These are phyloP conservation scores for Ganoderma leucocontextum DNA, from an alignment of 1,284 basidiomycete genomes.

Conservation along the genomic window DNA sequence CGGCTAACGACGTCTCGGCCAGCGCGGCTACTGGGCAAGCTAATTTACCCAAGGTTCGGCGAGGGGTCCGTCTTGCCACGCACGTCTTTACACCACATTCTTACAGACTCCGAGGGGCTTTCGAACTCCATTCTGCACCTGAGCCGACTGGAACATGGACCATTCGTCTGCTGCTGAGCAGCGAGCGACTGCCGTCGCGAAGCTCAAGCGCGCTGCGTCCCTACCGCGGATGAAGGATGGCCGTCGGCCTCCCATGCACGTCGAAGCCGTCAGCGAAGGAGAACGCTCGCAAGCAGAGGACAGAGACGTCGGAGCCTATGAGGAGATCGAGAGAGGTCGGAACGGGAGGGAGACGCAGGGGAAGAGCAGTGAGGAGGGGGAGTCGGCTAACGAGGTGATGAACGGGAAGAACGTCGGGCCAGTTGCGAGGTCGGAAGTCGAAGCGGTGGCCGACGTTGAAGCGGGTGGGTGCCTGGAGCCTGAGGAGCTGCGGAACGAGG, in stretches of 20 bases:
- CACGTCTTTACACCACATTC: constrained; percentile 31
- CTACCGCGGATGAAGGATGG: constrained; percentile 90
- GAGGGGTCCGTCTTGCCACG: constrained; percentile 33
- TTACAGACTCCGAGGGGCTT: constrained; percentile 42
- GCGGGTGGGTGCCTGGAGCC: constrained; percentile 17
- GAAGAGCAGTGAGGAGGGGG: constrained; percentile 35
- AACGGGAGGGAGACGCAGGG: constrained; percentile 29
- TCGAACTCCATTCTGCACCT: constrained; percentile 34
- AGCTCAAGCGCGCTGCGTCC: constrained; percentile 89
- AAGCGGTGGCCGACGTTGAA: constrained; percentile 17
- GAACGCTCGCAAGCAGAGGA: constrained; percentile 59
- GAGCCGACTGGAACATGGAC: constrained; percentile 48
- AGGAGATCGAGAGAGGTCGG: constrained; percentile 35
- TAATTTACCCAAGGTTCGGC: constrained; percentile 31
- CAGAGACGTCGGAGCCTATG: constrained; percentile 36
- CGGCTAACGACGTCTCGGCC: too few relatives aligned
- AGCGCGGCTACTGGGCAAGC: constrained; percentile 25
- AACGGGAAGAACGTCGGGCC: constrained; percentile 14
- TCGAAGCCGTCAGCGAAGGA: constrained; percentile 79
- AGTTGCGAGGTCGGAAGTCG: constrained; percentile 13
- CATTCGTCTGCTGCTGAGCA: constrained; percentile 65
- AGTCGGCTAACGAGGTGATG: constrained; percentile 35
- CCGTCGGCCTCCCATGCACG: constrained; percentile 82
- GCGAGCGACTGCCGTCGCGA: constrained; percentile 86
- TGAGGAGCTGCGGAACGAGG: constrained; percentile 24